Evolutionary conservation across 768 basidiomycete species (phyloP).

Genomic region (Cystobasidium ongulense): DNA sequence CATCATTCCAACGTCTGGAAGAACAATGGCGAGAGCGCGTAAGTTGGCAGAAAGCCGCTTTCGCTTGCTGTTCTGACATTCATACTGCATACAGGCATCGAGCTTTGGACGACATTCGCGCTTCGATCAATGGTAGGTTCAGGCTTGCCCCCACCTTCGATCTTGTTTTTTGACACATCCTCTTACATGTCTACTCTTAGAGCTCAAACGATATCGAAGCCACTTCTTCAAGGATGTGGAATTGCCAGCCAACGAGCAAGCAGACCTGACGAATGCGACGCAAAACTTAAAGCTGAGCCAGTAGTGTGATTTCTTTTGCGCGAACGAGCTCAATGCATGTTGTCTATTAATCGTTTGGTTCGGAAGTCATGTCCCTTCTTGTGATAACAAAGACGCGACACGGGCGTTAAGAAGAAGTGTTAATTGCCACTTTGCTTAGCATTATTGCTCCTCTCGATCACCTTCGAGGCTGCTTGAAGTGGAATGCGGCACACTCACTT

Average conservation of each 20-base stretch:
- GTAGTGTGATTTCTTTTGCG: too few relatives aligned
- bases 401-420: too few relatives aligned
- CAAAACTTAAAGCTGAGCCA: too few relatives aligned
- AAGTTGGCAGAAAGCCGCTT: not conserved
- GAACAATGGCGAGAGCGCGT: constrained; percentile 20
- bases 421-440: too few relatives aligned
- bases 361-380: too few relatives aligned
- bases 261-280: too few relatives aligned
- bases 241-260: not conserved
- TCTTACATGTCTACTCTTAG: not conserved
- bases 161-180: not conserved
- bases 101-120: constrained; percentile 15
- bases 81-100: not conserved
- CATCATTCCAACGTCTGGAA: not conserved
- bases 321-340: too few relatives aligned
- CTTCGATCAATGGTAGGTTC: constrained; percentile 13
- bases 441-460: too few relatives aligned
- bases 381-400: too few relatives aligned
- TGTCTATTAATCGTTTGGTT: too few relatives aligned
- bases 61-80: not conserved
- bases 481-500: too few relatives aligned
- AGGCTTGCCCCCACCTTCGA: not conserved
- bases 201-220: constrained; percentile 3
- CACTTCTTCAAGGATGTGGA: constrained; percentile 8
- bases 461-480: too few relatives aligned